phyloP scores from a whole-genome alignment of 805 yeast genomes.

The Starmerella apicola region DNA sequence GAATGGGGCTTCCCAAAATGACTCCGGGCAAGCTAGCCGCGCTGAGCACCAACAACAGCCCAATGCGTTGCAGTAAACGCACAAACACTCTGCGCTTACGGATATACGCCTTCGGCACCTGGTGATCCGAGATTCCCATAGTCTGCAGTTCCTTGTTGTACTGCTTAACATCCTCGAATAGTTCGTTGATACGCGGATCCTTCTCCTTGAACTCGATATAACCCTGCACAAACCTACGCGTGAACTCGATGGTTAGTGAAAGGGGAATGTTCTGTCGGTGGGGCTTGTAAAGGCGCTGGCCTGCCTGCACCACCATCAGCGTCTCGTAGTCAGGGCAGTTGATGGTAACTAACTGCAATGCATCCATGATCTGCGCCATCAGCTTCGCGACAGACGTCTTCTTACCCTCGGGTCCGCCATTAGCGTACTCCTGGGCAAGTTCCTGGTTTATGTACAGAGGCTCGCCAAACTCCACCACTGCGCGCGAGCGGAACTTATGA shows the following conservation, averaged over 20 bases:
- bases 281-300: constrained; percentile 71
- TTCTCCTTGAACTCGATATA: constrained; percentile 55
- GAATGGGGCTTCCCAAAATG: constrained; percentile 76
- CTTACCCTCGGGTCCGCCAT: constrained; percentile 45
- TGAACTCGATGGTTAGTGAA: constrained; percentile 79
- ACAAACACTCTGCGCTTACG: constrained; percentile 40
- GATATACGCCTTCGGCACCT: constrained; percentile 46
- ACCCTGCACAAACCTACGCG: constrained; percentile 73
- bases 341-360: constrained; percentile 74
- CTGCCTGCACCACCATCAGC: constrained; percentile 78
- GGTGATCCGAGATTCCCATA: constrained; percentile 59
- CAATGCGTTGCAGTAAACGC: constrained; percentile 38
- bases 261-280: constrained; percentile 59
- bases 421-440: constrained; percentile 51
- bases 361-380: constrained; percentile 56
- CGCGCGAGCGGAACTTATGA: constrained; percentile 88
- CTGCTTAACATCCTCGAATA: constrained; percentile 50
- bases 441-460: constrained; percentile 58
- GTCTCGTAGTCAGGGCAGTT: constrained; percentile 84
- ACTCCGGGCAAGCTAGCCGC: constrained; percentile 71
- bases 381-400: constrained; percentile 63
- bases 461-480: constrained; percentile 86
- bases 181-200: constrained; percentile 49
- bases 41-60: constrained; percentile 37
- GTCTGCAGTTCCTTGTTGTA: constrained; percentile 58